Evolutionary conservation across 495 filamentous ascomycete species (phyloP).

Genomic region (Aspergillus avenaceus): DNA sequence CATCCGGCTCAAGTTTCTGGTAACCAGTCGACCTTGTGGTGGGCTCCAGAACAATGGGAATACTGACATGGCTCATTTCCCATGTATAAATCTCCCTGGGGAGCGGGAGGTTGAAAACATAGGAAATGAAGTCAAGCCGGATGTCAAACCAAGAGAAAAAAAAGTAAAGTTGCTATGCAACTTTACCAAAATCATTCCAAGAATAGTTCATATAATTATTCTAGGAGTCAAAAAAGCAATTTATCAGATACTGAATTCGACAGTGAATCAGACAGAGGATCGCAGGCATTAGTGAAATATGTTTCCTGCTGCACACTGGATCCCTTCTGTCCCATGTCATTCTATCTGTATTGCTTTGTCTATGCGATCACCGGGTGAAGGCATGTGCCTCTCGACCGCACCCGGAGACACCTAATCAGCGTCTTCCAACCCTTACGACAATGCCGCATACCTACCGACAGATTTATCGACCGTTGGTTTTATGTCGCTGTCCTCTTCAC

Average conservation of each 20-base stretch:
- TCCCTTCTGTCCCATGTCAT: too few species aligned
- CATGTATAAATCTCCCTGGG: slow-evolving; percentile 26
- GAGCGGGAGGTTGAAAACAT: slow-evolving; percentile 34
- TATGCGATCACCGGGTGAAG: slow-evolving; percentile 14
- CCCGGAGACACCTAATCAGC: too few species aligned
- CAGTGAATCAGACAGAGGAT: too few species aligned
- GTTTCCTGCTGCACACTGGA: too few species aligned
- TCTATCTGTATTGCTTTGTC: too few species aligned
- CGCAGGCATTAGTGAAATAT: too few species aligned
- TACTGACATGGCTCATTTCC: slow-evolving; percentile 13
- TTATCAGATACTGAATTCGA: too few species aligned
- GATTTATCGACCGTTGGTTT: slow-evolving; percentile 22
- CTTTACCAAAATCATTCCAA: slow-evolving; percentile 11
- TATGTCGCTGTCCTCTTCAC: slow-evolving; percentile 1
- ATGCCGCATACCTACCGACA: slow-evolving; percentile 26
- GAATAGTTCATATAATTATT: slow-evolving; percentile 17
- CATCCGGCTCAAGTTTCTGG: slow-evolving; percentile 32
- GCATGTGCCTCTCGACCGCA: too few species aligned
- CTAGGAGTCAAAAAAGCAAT: too few species aligned
- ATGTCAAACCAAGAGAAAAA: slow-evolving; percentile 26
- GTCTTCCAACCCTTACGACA: slow-evolving; percentile 14
- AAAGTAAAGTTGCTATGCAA: slow-evolving; percentile 15
- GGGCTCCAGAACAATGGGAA: slow-evolving; percentile 26
- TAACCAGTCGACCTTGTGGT: slow-evolving; percentile 41
- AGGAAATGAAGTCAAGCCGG: slow-evolving; percentile 31